Conservation (phyloP, 306 rosid species). For the Cajanus cajan region DNA sequence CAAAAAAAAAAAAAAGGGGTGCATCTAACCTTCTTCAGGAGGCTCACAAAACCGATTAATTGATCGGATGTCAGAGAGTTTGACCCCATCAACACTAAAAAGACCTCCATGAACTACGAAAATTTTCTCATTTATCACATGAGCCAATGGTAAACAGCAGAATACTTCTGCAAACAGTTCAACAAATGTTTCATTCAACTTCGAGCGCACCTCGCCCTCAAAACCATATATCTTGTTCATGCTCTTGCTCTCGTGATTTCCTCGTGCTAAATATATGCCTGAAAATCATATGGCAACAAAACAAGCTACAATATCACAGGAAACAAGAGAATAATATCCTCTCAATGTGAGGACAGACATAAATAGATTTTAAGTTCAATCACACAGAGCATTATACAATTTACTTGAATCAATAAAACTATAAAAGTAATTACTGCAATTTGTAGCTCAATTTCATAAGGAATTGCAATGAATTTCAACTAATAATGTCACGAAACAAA, state of each 20-base stretch:
- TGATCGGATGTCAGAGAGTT: slow-evolving; percentile 75
- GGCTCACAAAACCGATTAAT: slow-evolving; percentile 99
- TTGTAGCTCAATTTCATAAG: not conserved
- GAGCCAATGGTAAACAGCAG: slow-evolving; percentile 91
- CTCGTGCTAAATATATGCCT: slow-evolving; percentile 94
- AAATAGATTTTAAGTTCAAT: not conserved
- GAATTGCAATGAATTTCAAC: not conserved
- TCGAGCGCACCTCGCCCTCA: slow-evolving; percentile 96
- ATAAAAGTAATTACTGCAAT: not conserved
- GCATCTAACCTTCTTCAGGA: slow-evolving; percentile 87
- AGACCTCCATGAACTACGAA: slow-evolving; percentile 99
- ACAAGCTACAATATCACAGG: not conserved
- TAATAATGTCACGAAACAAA: not conserved
- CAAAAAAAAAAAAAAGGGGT: not conserved
- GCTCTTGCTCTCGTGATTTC: slow-evolving; percentile 99
- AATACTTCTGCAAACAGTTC: slow-evolving; percentile 97
- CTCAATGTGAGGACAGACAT: not conserved
- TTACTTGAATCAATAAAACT: not conserved
- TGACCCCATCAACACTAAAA: slow-evolving; percentile 96
- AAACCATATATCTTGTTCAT: slow-evolving; percentile 99
- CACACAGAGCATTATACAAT: not conserved
- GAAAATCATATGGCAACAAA: slow-evolving; percentile 37
- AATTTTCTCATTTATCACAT: slow-evolving; percentile 80
- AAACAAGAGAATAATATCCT: not conserved
- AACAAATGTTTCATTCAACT: slow-evolving; percentile 82